These are phyloP conservation scores for Naganishia friedmannii DNA, from an alignment of 768 basidiomycete genomes.

Conservation along the genomic window DNA sequence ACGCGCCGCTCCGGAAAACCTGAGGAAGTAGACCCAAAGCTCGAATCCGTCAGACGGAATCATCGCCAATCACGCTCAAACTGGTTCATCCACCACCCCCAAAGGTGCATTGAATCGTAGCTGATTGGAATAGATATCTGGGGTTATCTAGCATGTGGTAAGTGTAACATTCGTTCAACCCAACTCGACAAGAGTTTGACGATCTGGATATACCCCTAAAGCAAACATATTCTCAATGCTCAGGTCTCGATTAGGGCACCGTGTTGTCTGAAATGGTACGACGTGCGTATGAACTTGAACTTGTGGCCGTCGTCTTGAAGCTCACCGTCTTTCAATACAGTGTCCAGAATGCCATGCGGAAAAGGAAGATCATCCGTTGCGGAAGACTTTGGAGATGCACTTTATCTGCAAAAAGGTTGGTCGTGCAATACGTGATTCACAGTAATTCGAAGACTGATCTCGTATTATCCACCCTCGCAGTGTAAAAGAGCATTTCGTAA, in stretches of 20 bases:
- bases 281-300: constrained; percentile 53
- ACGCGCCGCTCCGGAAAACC: not conserved
- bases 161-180: not conserved
- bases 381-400: constrained; percentile 75
- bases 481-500: constrained; percentile 85
- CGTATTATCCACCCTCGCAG: not conserved
- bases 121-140: not conserved
- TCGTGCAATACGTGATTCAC: not conserved
- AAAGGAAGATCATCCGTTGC: constrained; percentile 67
- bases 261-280: constrained; percentile 97
- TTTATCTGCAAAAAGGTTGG: constrained; percentile 72
- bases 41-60: not conserved
- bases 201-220: constrained; percentile 47
- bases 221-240: constrained; percentile 93
- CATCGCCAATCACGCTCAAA: not conserved
- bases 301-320: too few relatives aligned
- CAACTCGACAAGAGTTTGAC: not conserved
- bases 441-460: not conserved
- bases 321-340: constrained; percentile 36
- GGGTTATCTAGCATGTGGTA: not conserved
- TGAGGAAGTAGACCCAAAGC: not conserved
- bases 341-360: constrained; percentile 94
- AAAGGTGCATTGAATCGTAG: not conserved
- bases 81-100: not conserved
- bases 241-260: constrained; percentile 95